phyloP scores from a whole-genome alignment of 495 filamentous ascomycete species.

The Acidomyces sp. region DNA sequence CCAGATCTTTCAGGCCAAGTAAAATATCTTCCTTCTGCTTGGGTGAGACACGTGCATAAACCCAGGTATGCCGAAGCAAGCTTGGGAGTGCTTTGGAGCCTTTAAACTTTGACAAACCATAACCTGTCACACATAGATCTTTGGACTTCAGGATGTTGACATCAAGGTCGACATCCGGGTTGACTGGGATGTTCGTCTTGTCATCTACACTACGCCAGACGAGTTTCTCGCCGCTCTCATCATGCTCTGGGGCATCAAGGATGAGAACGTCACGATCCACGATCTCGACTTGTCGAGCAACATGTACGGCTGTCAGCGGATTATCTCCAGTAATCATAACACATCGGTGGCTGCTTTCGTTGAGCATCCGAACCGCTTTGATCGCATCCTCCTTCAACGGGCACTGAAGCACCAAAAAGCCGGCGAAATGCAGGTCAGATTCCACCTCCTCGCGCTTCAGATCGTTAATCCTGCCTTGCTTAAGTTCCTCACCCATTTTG shows the following conservation, averaged over 20 bases:
- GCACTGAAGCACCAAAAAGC: constrained; percentile 89
- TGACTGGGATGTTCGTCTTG: constrained; percentile 71
- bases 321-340: constrained; percentile 99
- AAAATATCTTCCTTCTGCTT: constrained; percentile 99
- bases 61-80: constrained; percentile 82
- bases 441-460: constrained; percentile 88
- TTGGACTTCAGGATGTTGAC: constrained; percentile 68
- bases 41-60: constrained; percentile 93
- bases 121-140: constrained; percentile 93
- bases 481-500: constrained; percentile 62
- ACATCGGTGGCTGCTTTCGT: constrained; percentile 94
- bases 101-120: constrained; percentile 82
- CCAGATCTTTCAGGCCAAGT: constrained; percentile 83
- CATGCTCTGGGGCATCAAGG: constrained; percentile 86
- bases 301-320: constrained; percentile 88
- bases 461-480: constrained; percentile 75
- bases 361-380: constrained; percentile 88
- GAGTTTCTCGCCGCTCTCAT: constrained; percentile 63
- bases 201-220: constrained; percentile 96
- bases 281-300: constrained; percentile 92
- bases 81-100: constrained; percentile 56
- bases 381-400: constrained; percentile 95
- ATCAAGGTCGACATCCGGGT: constrained; percentile 71
- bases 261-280: constrained; percentile 92
- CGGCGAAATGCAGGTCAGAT: constrained; percentile 70